Percentiles rank a stretch among this genome's conserved stretches.
Evolutionary conservation across 192 early-diverging fungal genomes (phyloP).

Genomic region (Linnemannia schmuckeri): DNA sequence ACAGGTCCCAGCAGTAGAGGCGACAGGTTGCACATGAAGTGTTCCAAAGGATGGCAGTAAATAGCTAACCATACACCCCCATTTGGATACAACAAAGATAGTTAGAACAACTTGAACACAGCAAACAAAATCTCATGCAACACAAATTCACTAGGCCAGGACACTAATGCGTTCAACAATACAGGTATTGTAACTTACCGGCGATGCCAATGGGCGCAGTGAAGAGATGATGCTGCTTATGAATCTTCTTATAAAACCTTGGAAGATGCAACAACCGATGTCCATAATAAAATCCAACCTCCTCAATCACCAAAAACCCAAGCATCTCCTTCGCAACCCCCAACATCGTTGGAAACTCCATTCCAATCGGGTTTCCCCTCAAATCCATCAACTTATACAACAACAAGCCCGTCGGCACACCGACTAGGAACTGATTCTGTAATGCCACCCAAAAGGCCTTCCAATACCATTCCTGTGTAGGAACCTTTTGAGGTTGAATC

Average conservation of each 20-base stretch:
- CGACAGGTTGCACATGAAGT: constrained; percentile 70
- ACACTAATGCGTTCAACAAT: too few species aligned
- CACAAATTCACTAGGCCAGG: background rate
- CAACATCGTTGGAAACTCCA: constrained; percentile 72
- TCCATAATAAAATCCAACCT: constrained; percentile 80
- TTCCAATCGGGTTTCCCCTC: constrained; percentile 75
- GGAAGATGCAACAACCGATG: constrained; percentile 79
- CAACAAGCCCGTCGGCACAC: constrained; percentile 76
- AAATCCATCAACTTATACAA: constrained; percentile 72
- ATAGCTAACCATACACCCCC: constrained; percentile 18
- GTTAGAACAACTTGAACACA: constrained; percentile 1
- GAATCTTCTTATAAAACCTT: constrained; percentile 79
- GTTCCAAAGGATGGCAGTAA: constrained; percentile 81
- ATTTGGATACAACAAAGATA: background rate
- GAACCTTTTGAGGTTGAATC: constrained; percentile 75
- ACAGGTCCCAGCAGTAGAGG: constrained; percentile 69
- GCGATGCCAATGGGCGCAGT: constrained; percentile 82
- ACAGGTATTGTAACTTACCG: constrained; percentile 52
- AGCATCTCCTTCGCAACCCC: constrained; percentile 61
- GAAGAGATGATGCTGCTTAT: constrained; percentile 85
- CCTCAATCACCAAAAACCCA: constrained; percentile 77
- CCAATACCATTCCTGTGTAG: constrained; percentile 66
- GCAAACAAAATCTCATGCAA: background rate
- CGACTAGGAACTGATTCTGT: constrained; percentile 72
- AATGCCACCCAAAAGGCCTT: constrained; percentile 72